These are phyloP conservation scores for Glaciozyma antarctica DNA, from an alignment of 768 basidiomycete species.

Conservation along the genomic window DNA sequence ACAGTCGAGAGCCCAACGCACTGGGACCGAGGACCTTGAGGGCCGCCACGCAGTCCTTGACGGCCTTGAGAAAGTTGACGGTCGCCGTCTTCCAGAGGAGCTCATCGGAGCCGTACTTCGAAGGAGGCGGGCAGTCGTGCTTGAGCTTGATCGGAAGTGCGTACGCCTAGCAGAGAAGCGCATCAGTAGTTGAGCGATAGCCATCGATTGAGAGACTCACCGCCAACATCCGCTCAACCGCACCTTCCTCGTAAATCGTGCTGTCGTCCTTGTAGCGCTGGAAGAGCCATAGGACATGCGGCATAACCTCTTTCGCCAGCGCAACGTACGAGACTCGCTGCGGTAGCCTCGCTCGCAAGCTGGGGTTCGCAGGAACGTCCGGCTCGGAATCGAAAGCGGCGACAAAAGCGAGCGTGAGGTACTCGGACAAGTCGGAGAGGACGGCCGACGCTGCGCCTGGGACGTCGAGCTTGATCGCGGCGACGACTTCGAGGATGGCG, in stretches of 20 bases:
- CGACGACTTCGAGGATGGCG: constrained; percentile 61
- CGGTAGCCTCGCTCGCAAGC: constrained; percentile 1
- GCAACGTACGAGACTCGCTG: constrained; percentile 68
- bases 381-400: constrained; percentile 58
- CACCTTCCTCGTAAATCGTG: constrained; percentile 68
- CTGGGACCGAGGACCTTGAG: neutral
- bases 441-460: constrained; percentile 51
- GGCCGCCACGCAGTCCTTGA: constrained; percentile 35
- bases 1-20: neutral
- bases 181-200: neutral
- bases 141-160: constrained; percentile 86
- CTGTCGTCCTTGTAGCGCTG: constrained; percentile 52
- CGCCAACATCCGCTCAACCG: constrained; percentile 69
- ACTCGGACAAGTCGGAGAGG: constrained; percentile 75
- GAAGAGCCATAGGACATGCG: constrained; percentile 68
- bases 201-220: constrained; percentile 43
- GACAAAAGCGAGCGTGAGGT: constrained; percentile 73
- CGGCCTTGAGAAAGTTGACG: constrained; percentile 60
- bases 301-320: constrained; percentile 79
- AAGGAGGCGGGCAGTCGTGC: constrained; percentile 84
- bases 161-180: constrained; percentile 52
- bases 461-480: constrained; percentile 56
- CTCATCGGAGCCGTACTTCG: constrained; percentile 72
- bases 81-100: constrained; percentile 97
- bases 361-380: constrained; percentile 8